These are phyloP conservation scores for Cordyceps farinosa DNA, from an alignment of 2,329 filamentous ascomycete species.

Conservation along the genomic window DNA sequence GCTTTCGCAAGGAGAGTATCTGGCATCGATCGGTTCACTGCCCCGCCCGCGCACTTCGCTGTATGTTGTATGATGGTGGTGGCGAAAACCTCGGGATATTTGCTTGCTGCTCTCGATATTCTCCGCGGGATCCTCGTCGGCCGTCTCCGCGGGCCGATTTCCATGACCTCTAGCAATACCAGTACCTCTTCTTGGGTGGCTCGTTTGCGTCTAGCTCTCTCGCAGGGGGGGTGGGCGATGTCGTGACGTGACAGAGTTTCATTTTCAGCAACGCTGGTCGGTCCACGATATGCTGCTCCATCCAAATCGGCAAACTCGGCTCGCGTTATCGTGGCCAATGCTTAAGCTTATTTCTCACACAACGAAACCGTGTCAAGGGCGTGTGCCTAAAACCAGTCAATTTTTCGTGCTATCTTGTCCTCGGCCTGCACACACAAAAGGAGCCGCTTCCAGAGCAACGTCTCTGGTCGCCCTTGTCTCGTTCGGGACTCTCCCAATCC, in stretches of 20 bases:
- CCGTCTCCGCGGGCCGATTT: neutral
- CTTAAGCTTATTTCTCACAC: slow-evolving; percentile 17
- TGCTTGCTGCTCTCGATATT: no score
- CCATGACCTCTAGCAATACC: neutral
- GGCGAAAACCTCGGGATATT: no score
- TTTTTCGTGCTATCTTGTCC: neutral
- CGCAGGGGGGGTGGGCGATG: neutral
- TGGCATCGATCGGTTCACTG: no score
- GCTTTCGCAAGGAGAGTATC: neutral
- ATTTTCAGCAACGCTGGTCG: neutral
- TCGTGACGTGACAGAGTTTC: neutral
- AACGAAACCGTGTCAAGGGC: neutral
- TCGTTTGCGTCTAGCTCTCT: neutral
- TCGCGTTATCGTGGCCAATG: slow-evolving; percentile 8
- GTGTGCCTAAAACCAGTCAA: neutral
- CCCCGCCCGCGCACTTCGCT: no score
- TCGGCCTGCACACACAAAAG: neutral
- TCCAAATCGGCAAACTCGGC: slow-evolving; percentile 11
- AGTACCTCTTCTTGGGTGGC: neutral
- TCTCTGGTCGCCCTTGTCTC: slow-evolving; percentile 9
- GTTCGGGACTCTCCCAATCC: neutral
- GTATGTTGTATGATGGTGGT: no score
- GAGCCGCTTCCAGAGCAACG: slow-evolving; percentile 6
- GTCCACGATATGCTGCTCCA: neutral
- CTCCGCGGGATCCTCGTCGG: neutral